Base-by-base conservation (phyloP, 2,329 filamentous ascomycete genomes). In the Lecanicillium sp. region DNA sequence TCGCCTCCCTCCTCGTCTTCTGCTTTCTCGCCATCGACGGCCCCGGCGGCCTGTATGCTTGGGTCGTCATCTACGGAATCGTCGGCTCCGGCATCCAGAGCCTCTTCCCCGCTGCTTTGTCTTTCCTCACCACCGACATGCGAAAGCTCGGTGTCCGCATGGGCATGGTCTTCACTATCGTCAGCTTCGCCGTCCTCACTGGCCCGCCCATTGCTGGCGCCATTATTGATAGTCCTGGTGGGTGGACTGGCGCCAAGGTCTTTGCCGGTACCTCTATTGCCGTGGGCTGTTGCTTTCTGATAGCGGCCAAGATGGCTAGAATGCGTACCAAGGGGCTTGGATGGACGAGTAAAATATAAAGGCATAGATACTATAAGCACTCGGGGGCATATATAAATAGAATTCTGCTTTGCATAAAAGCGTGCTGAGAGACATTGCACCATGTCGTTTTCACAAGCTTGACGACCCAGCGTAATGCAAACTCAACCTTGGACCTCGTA, bases 41-140 rank as follows among this genome's bases (percentile, higher is more conserved):
- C 14, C 61, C 72, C 1, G 41, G 64, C 0, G 73, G 74, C 0
- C 64, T 87, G 23, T 86, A 85, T 58, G 72, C 67, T 1, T 87
- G 84, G 71, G 67, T 76, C 0, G 66, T 73, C 0, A 67, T 83
- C 39, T 86, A 84, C 59, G 85, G 85, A 2, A 66, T 86, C 27
- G 69, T 71, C 1, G 78, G 73, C 0, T 81, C 79, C 1, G 78
- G 71, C 0, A 75, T 86, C 33, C 82, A 86, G 66, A 75, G 74
- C 2, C 60, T 87, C 6, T 84, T 86, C 58, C 82, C 83, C 0
- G 79, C 80, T 0, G 57, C 75, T 0, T 57, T 85, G 35, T 75
- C 73, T 42, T 75, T 74, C 35, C 63, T 81, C 49, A 78, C 74
- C 2, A 67, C 66, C 5, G 76, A 81, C 56, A 62, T 74, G 51